Percentiles rank a stretch among this genome's conserved stretches.
Conservation (phyloP, 2,329 filamentous ascomycete species). For the Akanthomyces muscarius region DNA sequence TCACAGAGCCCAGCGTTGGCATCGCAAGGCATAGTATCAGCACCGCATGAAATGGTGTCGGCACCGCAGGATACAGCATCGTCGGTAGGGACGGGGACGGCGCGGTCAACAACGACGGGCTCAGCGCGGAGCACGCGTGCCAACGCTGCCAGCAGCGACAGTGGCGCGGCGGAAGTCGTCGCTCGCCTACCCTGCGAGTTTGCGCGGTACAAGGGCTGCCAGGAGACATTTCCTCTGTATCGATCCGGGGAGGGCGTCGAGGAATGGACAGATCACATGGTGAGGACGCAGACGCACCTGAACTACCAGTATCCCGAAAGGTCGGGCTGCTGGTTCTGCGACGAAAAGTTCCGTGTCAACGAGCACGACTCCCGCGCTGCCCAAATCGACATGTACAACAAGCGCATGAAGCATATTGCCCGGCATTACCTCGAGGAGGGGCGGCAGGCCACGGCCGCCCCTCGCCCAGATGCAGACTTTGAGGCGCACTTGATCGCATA, state of each 20-base stretch:
- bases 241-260: conserved; percentile 26
- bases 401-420: conserved; percentile 48
- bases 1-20: too few relatives aligned
- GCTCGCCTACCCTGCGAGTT: conserved; percentile 45
- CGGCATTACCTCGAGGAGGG: conserved; percentile 36
- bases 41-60: too few relatives aligned
- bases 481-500: conserved; percentile 34
- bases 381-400: not conserved
- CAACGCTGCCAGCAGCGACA: not conserved
- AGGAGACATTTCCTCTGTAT: conserved; percentile 33
- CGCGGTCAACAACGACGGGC: too few relatives aligned
- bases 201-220: conserved; percentile 33
- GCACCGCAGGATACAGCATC: too few relatives aligned
- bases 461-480: conserved; percentile 39
- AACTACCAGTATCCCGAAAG: conserved; percentile 30
- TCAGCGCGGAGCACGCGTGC: too few relatives aligned
- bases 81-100: too few relatives aligned
- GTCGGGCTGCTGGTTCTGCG: conserved; percentile 50
- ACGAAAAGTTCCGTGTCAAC: conserved; percentile 19
- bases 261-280: conserved; percentile 46
- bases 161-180: conserved; percentile 4
- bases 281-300: conserved; percentile 39
- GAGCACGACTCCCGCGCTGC: conserved; percentile 27
- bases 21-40: too few relatives aligned
- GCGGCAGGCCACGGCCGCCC: conserved; percentile 4